phyloP scores from a whole-genome alignment of 345 rosid genomes.

The Orychophragmus violaceus region DNA sequence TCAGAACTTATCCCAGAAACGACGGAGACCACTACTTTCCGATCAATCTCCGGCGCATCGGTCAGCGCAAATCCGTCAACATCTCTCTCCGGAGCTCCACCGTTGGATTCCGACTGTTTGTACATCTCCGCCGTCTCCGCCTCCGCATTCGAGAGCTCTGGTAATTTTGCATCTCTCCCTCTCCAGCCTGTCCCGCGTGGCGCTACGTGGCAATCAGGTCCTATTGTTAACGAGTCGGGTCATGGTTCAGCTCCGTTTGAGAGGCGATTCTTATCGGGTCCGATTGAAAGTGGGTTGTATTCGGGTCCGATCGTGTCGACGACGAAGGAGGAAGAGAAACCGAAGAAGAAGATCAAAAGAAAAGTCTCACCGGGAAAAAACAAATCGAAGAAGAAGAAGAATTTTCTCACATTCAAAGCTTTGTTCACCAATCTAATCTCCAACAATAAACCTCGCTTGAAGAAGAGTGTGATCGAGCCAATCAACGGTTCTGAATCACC shows the following conservation, averaged over 20 bases:
- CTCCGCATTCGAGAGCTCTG: constrained; percentile 81
- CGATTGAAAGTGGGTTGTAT: constrained; percentile 32
- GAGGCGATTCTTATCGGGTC: constrained; percentile 41
- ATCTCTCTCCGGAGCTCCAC: constrained; percentile 29
- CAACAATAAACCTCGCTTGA: constrained; percentile 33
- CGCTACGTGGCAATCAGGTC: constrained; percentile 42
- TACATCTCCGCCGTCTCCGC: constrained; percentile 42
- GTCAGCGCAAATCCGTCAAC: constrained; percentile 84
- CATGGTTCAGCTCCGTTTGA: constrained; percentile 41
- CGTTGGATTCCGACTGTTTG: constrained; percentile 6
- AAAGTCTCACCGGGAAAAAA: neutral
- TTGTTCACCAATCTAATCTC: constrained; percentile 43
- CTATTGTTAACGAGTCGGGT: constrained; percentile 42
- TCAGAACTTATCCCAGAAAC: constrained; percentile 16
- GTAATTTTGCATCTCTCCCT: constrained; percentile 69
- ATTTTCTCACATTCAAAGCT: constrained; percentile 25
- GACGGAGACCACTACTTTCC: constrained; percentile 46
- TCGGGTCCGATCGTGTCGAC: constrained; percentile 34
- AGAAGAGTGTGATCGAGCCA: too few relatives aligned
- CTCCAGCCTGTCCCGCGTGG: constrained; percentile 71
- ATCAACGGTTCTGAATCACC: too few relatives aligned
- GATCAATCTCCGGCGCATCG: constrained; percentile 86
- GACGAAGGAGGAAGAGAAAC: constrained; percentile 36
- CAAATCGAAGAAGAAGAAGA: constrained; percentile 34
- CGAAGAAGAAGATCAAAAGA: constrained; percentile 26